Percentiles rank a stretch among this genome's conserved stretches.
phyloP scores from a whole-genome alignment of 2,329 filamentous ascomycete species.

The Fusarium domesticum region DNA sequence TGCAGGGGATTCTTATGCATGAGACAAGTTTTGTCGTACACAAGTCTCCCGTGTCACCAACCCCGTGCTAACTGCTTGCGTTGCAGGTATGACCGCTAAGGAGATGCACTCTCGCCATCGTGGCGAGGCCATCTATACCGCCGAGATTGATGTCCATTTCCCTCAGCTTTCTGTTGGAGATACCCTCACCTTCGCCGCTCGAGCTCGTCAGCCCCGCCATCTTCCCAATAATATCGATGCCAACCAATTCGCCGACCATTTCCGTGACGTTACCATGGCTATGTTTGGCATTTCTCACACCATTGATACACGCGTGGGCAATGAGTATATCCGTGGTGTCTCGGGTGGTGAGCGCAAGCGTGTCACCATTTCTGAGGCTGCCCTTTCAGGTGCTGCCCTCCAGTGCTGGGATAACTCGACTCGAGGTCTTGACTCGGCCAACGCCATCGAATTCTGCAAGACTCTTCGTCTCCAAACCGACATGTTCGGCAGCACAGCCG shows the following conservation, averaged over 20 bases:
- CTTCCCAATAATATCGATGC: constrained; percentile 57
- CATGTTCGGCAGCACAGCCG: constrained; percentile 62
- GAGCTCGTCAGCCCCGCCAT: constrained; percentile 61
- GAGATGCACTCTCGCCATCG: constrained; percentile 77
- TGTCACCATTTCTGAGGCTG: constrained; percentile 61
- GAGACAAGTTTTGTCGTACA: constrained; percentile 5
- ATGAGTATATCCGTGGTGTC: constrained; percentile 72
- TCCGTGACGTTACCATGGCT: constrained; percentile 71
- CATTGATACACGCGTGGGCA: constrained; percentile 68
- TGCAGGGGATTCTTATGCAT: constrained; percentile 4
- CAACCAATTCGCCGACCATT: constrained; percentile 56
- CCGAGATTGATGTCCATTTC: constrained; percentile 80
- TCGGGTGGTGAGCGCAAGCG: constrained; percentile 71
- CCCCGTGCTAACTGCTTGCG: constrained; percentile 11
- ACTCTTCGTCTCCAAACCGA: constrained; percentile 67
- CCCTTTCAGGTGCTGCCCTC: constrained; percentile 57
- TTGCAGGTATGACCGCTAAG: constrained; percentile 58
- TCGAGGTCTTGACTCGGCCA: constrained; percentile 70
- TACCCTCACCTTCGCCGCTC: constrained; percentile 73
- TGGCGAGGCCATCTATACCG: constrained; percentile 83
- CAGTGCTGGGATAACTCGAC: constrained; percentile 72
- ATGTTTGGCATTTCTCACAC: constrained; percentile 74
- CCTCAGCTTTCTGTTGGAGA: constrained; percentile 74
- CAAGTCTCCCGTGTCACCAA: neutral
- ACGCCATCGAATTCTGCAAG: constrained; percentile 72